Conservation (phyloP, 192 early-diverging fungal genomes). For the Coemansia brasiliensis region DNA sequence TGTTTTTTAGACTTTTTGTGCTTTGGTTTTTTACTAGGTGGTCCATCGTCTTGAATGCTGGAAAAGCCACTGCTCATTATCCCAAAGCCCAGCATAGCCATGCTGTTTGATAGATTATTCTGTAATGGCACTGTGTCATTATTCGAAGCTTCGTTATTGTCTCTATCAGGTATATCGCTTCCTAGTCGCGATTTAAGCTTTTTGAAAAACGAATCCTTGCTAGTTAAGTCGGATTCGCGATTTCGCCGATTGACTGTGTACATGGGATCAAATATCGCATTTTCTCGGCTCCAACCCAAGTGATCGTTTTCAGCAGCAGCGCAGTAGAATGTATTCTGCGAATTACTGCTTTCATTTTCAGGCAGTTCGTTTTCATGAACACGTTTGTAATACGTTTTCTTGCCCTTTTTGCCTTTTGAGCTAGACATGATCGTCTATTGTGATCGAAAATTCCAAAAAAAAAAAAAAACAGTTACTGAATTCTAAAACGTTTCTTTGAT, state of each 20-base stretch:
- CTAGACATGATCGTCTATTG: slow-evolving; percentile 10
- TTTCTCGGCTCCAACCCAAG: slow-evolving; percentile 29
- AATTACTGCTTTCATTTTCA: neutral
- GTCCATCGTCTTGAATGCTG: neutral
- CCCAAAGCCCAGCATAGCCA: slow-evolving; percentile 26
- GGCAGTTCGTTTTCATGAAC: slow-evolving; percentile 18
- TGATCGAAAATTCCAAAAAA: too few species aligned
- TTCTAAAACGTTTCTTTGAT: neutral
- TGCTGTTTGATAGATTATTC: neutral
- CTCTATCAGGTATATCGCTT: neutral
- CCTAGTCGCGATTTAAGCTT: slow-evolving; percentile 23
- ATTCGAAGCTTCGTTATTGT: neutral
- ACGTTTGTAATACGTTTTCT: slow-evolving; percentile 25
- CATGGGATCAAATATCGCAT: slow-evolving; percentile 35
- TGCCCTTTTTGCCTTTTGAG: slow-evolving; percentile 2
- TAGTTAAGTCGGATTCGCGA: slow-evolving; percentile 18
- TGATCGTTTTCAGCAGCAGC: slow-evolving; percentile 40
- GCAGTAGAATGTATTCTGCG: slow-evolving; percentile 4
- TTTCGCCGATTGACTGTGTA: slow-evolving; percentile 41
- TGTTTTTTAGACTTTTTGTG: slow-evolving; percentile 11
- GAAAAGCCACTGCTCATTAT: slow-evolving; percentile 13
- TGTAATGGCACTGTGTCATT: neutral
- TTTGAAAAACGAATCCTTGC: slow-evolving; percentile 40
- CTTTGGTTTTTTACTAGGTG: neutral
- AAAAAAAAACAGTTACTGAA: neutral